Conservation (phyloP, 1,139 yeast species). For the Pichia sorboxylosa region DNA sequence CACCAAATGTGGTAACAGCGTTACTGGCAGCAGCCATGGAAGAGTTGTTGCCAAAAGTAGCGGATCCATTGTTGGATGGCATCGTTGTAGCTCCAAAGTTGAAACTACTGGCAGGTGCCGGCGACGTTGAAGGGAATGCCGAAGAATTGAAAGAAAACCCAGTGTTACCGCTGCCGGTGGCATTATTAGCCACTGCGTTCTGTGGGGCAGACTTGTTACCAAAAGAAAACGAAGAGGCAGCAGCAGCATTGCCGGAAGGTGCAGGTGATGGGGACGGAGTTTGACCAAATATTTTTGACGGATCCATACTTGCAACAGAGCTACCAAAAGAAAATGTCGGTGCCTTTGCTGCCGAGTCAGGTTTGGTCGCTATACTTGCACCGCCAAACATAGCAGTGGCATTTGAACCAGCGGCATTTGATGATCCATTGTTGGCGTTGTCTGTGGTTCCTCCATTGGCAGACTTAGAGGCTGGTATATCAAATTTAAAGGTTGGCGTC, state of each 20-base stretch:
- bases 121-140: slow-evolving; percentile 2
- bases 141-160: slow-evolving; percentile 1
- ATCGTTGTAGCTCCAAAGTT: neutral
- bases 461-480: neutral
- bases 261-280: neutral
- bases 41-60: no score
- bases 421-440: neutral
- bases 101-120: neutral
- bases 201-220: no score
- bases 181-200: neutral
- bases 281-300: neutral
- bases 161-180: slow-evolving; percentile 1
- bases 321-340: slow-evolving; percentile 1
- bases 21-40: no score
- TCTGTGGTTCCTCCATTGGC: neutral
- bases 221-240: neutral
- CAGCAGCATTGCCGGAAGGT: neutral
- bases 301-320: neutral
- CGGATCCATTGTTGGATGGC: no score
- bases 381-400: neutral
- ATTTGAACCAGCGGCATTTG: neutral
- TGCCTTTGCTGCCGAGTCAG: neutral
- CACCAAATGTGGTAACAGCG: no score
- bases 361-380: neutral
- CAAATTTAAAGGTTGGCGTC: slow-evolving; percentile 3